Evolutionary conservation across 768 basidiomycete species (phyloP).

Genomic region (Chalciporus chontae): DNA sequence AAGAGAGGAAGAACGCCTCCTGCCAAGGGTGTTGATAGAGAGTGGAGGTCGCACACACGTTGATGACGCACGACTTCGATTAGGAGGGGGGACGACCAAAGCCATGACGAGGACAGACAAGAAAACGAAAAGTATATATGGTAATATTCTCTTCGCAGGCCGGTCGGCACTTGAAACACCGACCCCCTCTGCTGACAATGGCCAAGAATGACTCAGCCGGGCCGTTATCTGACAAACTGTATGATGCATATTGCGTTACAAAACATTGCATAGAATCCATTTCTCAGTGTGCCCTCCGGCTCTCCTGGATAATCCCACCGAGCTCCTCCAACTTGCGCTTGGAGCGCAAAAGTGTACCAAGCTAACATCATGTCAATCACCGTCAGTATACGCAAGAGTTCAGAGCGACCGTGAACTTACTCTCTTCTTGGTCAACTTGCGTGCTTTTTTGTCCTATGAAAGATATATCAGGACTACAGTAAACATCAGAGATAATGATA

Average conservation of each 20-base stretch:
- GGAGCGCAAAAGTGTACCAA: constrained; percentile 96
- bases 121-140: background rate
- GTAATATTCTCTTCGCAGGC: too few species aligned
- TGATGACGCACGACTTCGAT: constrained; percentile 57
- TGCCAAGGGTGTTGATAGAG: constrained; percentile 50
- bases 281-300: constrained; percentile 65
- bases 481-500: background rate
- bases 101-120: constrained; percentile 28
- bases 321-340: constrained; percentile 99
- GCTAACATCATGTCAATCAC: constrained; percentile 41
- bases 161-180: too few species aligned
- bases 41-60: constrained; percentile 52
- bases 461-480: background rate
- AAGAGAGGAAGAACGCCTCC: constrained; percentile 50
- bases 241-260: background rate
- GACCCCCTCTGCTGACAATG: too few species aligned
- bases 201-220: too few species aligned
- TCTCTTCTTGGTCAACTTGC: constrained; percentile 99
- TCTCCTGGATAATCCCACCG: constrained; percentile 86
- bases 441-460: constrained; percentile 92
- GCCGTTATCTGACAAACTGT: too few species aligned
- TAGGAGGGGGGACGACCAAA: constrained; percentile 38
- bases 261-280: background rate
- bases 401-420: constrained; percentile 46
- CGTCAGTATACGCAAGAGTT: background rate